A percentile compares a stretch with the other conserved stretches of the same genome.
phyloP scores from a whole-genome alignment of 805 yeast species.

The Candida pseudoglaebosa region DNA sequence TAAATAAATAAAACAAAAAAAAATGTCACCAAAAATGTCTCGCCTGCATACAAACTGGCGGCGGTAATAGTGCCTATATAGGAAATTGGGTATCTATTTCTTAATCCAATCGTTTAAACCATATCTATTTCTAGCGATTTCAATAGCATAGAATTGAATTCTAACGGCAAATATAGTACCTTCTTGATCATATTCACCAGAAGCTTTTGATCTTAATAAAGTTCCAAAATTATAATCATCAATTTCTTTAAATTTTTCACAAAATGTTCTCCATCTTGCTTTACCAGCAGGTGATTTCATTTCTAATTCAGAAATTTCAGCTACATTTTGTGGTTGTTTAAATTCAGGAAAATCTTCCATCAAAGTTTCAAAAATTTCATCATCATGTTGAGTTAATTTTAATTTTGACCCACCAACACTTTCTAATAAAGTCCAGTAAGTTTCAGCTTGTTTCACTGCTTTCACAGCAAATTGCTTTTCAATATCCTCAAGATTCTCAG shows the following conservation, averaged over 20 bases:
- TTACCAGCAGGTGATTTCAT: constrained; percentile 80
- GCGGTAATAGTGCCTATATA: no score
- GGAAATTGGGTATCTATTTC: neutral
- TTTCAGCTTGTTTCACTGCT: constrained; percentile 93
- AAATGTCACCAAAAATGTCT: no score
- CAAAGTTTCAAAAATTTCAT: constrained; percentile 60
- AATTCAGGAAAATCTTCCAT: constrained; percentile 86
- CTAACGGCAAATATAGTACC: constrained; percentile 88
- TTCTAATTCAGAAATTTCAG: constrained; percentile 64
- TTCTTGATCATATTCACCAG: constrained; percentile 74
- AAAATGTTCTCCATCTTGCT: constrained; percentile 84
- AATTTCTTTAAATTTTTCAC: constrained; percentile 77
- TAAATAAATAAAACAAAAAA: no score
- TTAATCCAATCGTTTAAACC: constrained; percentile 89
- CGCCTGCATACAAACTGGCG: no score
- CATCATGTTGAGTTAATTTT: constrained; percentile 67
- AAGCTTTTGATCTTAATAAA: constrained; percentile 68
- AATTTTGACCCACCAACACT: constrained; percentile 76
- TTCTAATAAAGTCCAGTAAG: constrained; percentile 81
- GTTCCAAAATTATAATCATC: constrained; percentile 97
- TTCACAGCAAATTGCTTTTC: constrained; percentile 97
- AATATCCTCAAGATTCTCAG: constrained; percentile 85
- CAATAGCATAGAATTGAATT: constrained; percentile 92
- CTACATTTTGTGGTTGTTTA: constrained; percentile 53
- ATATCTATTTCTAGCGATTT: constrained; percentile 85